Base-by-base conservation (phyloP, 2,329 filamentous ascomycete species). In the Madurella fahalii region DNA sequence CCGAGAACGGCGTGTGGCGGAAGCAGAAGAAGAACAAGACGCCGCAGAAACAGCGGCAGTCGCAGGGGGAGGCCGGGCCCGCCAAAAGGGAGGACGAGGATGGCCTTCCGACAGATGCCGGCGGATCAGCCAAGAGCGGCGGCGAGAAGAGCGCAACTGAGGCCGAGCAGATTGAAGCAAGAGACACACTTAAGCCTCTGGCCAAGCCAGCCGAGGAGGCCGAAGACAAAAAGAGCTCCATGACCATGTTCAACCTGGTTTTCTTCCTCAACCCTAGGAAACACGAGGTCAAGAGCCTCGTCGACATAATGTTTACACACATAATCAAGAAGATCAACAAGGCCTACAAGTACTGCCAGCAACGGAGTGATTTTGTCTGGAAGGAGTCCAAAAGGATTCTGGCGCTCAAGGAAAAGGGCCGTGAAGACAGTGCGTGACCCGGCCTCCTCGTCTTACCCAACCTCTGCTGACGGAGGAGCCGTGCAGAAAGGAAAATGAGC, bases 211-310 rank as follows among this genome's bases (percentile, higher is more conserved):
- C 67, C 45, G 74, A 77, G 48, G 78, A 80, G 53, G 71, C 77
- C 40, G 78, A 86, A 58, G 77, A 83, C 65, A 85, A 89, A 67
- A 77, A 77, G 62, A 83, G 80, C 61, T 82, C 83, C 45, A 92
- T 97, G 89, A 91, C 86, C 59, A 97, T 97, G 93, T 99, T 99
- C 73, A 95, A 96, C 69, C 82, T 96, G 11, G 91, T 97, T 20
- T 97, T 97, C 69, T 89, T 96, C 48, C 76, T 96, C 60, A 87
- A 90, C 61, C 89, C 91, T 2, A 86, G 86, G 47, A 83, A 86
- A 50, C 77, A 92, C 53, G 89, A 96, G 66, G 85, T 87, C 61
- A 87, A 89, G 53, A 78, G 81, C 76, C 65, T 95, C 44, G 82
- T 87, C 42, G 89, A 95, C 60, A 85, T 75, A 5, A 71, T 96